Evolutionary conservation across 768 basidiomycete genomes (phyloP), one percentile per base, ranked within the genome.

Genomic region (Tylopilus sp.): DNA sequence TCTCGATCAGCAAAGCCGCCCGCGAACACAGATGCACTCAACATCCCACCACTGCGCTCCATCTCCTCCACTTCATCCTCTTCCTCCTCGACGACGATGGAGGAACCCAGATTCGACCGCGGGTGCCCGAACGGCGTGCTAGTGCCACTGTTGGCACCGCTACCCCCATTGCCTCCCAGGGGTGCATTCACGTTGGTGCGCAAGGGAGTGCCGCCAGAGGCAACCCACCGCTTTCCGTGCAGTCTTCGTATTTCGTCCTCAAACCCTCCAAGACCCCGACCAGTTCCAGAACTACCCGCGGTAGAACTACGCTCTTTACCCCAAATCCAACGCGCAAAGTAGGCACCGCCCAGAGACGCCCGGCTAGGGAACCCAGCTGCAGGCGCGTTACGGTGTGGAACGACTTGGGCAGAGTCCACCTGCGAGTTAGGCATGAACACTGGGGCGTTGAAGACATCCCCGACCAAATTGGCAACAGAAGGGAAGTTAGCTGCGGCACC

Each of bases 401-500:
- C 76, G 17, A 81, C 68, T 62, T 87, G 86, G 11, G 89, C 89
- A 8, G 83, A 81, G 62, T 91, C 89, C 22, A 91, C 79, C 59
- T 91, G 89, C 1, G 85, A 82, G 33, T 71, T 74, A 0, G 90
- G 85, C 50, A 91, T 80, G 55, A 84, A 83, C 1, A 93, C 86
- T 0, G 86, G 81, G 0, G 89, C 81, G 56, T 92, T 89, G 73
- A 93, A 91, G 15, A 91, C 75, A 57, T 93, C 91, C 7, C 87
- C 86, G 9, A 87, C 80, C 39, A 92, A 73, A 56, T 89, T 87
- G 2, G 89, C 81, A 31, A 92, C 80, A 12, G 83, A 81, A 0
- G 91, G 91, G 70, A 92, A 93, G 67, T 89, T 90, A 2, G 87
- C 85, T 0, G 89, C 88, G 0, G 89, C 86, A 1, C 91, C 91